Percentiles rank a stretch among this genome's conserved stretches.
Evolutionary conservation across 2,329 filamentous ascomycete genomes (phyloP).

Genomic region (Nemania serpens): DNA sequence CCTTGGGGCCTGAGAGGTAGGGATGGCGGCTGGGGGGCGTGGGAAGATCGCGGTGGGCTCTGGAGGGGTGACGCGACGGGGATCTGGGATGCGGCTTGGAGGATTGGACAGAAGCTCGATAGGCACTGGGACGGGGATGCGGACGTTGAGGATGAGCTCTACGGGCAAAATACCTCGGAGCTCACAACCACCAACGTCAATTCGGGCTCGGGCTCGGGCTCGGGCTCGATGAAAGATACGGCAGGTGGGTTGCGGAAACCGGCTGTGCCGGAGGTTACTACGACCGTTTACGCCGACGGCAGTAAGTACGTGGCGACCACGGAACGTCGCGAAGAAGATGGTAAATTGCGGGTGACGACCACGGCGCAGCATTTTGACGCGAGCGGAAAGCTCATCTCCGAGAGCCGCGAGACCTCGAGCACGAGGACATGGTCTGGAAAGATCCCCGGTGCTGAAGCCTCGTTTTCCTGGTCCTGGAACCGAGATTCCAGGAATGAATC

Average conservation of each 20-base stretch:
- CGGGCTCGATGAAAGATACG: not conserved
- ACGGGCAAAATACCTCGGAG: not conserved
- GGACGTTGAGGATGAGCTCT: not conserved
- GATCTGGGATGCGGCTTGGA: no score
- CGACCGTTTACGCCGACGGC: slow-evolving; percentile 30
- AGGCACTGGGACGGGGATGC: no score
- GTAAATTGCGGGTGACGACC: slow-evolving; percentile 23
- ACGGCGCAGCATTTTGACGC: slow-evolving; percentile 29
- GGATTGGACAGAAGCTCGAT: no score
- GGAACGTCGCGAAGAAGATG: slow-evolving; percentile 16
- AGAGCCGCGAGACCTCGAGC: slow-evolving; percentile 19
- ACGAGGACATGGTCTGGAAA: slow-evolving; percentile 27
- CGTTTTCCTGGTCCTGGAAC: not conserved
- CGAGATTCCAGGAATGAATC: not conserved
- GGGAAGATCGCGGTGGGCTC: no score
- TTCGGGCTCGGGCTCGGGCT: no score
- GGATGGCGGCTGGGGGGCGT: no score
- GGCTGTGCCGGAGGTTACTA: not conserved
- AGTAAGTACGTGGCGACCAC: slow-evolving; percentile 31
- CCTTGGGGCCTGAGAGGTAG: no score
- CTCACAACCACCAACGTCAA: not conserved
- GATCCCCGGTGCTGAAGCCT: slow-evolving; percentile 13
- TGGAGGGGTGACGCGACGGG: no score
- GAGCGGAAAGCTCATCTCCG: slow-evolving; percentile 31
- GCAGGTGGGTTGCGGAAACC: not conserved